Conservation (phyloP, 805 yeast species). For the Saturnispora quitensis region DNA sequence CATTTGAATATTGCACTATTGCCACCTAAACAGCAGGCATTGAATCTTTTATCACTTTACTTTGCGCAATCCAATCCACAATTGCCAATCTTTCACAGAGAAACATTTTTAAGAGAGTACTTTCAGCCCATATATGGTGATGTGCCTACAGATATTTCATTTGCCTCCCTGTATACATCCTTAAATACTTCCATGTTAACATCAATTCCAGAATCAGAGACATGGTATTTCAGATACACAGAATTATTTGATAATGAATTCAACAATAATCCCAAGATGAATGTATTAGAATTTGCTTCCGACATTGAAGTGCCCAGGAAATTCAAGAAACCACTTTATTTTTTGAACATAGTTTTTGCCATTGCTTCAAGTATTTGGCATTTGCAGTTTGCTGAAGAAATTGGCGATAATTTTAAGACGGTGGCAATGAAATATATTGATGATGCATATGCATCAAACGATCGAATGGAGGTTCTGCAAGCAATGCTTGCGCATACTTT, state of each 20-base stretch:
- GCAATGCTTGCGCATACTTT: constrained; percentile 59
- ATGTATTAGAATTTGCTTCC: constrained; percentile 29
- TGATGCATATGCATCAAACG: constrained; percentile 44
- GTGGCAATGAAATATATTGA: constrained; percentile 57
- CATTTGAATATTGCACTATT: constrained; percentile 36
- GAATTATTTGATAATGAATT: constrained; percentile 24
- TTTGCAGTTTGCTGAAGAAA: constrained; percentile 52
- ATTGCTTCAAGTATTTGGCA: constrained; percentile 70
- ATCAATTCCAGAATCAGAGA: constrained; percentile 26
- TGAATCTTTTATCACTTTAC: constrained; percentile 50
- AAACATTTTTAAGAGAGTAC: constrained; percentile 53
- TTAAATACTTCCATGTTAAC: constrained; percentile 30
- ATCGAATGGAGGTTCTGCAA: constrained; percentile 64
- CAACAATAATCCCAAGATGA: constrained; percentile 18
- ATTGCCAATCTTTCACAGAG: constrained; percentile 76
- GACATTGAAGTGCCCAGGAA: constrained; percentile 36
- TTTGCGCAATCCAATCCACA: constrained; percentile 80
- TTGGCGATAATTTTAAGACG: constrained; percentile 60
- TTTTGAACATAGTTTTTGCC: constrained; percentile 70
- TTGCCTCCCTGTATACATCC: constrained; percentile 50
- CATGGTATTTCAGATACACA: constrained; percentile 42
- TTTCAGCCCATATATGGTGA: constrained; percentile 78
- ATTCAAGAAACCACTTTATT: constrained; percentile 51
- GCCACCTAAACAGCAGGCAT: constrained; percentile 66
- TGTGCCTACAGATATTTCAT: constrained; percentile 40